These are phyloP conservation scores for Neospora caninum DNA, from an alignment of 169 alveolate genomes.

Conservation along the genomic window DNA sequence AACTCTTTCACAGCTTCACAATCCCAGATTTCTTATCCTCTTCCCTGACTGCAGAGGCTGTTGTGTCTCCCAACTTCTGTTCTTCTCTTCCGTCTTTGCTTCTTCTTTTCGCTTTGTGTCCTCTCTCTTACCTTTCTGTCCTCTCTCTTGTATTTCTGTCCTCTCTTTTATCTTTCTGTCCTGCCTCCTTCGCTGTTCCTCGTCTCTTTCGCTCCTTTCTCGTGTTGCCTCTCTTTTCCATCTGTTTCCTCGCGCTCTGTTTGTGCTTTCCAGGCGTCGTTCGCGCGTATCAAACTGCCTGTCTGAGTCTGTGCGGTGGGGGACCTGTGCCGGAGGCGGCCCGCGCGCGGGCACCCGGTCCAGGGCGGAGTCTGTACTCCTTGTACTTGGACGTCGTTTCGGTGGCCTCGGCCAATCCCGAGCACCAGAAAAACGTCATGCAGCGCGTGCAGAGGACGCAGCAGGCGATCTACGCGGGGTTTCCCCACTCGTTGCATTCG, in stretches of 20 bases:
- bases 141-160: too few relatives aligned
- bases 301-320: background rate
- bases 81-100: background rate
- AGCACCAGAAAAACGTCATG: background rate
- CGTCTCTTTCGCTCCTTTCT: background rate
- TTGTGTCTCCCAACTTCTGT: background rate
- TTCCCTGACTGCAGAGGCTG: background rate
- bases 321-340: background rate
- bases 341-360: background rate
- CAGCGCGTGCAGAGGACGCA: background rate
- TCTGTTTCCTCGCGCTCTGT: background rate
- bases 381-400: slow-evolving; percentile 6
- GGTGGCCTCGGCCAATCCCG: background rate
- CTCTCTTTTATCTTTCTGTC: background rate
- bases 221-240: background rate
- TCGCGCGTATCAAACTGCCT: background rate
- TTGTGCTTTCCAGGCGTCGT: background rate
- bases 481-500: background rate
- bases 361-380: slow-evolving; percentile 9
- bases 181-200: background rate
- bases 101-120: background rate
- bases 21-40: background rate
- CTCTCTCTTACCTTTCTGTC: too few relatives aligned
- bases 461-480: background rate
- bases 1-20: background rate